phyloP scores from a whole-genome alignment of 208 protist genomes.

The Trypanosoma cruzi region DNA sequence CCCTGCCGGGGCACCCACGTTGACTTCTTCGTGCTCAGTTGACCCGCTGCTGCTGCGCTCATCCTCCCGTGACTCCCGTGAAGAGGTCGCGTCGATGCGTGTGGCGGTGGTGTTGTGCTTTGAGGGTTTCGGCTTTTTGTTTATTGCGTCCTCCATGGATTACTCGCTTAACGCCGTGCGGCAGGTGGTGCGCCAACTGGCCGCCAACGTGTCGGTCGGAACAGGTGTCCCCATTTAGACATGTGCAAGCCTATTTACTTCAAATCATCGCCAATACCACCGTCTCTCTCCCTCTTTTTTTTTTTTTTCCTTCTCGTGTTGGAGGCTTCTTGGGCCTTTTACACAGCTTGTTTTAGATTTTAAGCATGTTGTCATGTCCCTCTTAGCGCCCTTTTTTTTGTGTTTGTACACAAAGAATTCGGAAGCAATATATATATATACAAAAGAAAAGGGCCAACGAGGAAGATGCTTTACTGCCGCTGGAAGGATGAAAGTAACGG shows the following conservation, averaged over 20 bases:
- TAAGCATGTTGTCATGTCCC: too few species aligned
- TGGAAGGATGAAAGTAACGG: too few species aligned
- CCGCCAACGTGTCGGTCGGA: constrained; percentile 40
- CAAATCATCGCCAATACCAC: too few species aligned
- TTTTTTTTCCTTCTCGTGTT: too few species aligned
- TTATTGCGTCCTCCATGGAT: constrained; percentile 41
- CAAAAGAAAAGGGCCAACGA: too few species aligned
- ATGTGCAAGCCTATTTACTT: neutral
- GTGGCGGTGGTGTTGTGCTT: constrained; percentile 63
- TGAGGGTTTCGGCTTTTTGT: constrained; percentile 70
- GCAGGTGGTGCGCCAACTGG: constrained; percentile 53
- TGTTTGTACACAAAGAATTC: too few species aligned
- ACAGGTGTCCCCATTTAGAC: neutral
- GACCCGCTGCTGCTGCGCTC: constrained; percentile 16
- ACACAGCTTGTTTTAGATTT: too few species aligned
- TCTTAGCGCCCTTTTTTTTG: too few species aligned
- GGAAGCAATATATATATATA: too few species aligned
- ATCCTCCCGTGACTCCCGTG: constrained; percentile 24
- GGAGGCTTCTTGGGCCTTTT: too few species aligned
- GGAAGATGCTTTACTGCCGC: too few species aligned
- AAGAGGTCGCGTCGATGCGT: constrained; percentile 44
- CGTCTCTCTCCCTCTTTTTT: too few species aligned
- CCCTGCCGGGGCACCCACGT: constrained; percentile 2
- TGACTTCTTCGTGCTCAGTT: neutral
- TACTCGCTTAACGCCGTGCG: constrained; percentile 38